These are phyloP conservation scores for Aureobasidium sp. DNA, from an alignment of 2,329 filamentous ascomycete genomes.

Conservation along the genomic window DNA sequence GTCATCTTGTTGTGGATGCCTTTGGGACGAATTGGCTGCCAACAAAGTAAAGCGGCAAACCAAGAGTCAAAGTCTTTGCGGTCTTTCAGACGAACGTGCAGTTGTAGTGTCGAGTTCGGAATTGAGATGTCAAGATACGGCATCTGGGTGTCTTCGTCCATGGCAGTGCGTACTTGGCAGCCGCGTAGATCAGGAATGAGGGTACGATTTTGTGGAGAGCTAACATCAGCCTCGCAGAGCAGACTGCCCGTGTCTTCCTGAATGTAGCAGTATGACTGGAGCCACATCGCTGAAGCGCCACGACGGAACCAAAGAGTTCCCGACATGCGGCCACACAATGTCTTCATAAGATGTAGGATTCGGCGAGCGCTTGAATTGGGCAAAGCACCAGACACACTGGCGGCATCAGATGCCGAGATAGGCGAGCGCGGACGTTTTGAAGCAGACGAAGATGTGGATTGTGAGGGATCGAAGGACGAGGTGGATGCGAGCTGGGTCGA, in stretches of 20 bases:
- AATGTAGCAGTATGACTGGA: constrained; percentile 66
- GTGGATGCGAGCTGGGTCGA: neutral
- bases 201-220: constrained; percentile 56
- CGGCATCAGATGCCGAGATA: constrained; percentile 27
- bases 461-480: constrained; percentile 1
- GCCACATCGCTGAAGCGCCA: constrained; percentile 57
- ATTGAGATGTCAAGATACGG: constrained; percentile 47
- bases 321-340: constrained; percentile 69
- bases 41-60: constrained; percentile 73
- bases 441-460: constrained; percentile 19
- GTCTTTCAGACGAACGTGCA: constrained; percentile 58
- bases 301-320: constrained; percentile 68
- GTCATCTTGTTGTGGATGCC: constrained; percentile 48
- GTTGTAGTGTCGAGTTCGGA: constrained; percentile 50
- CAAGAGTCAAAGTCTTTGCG: constrained; percentile 67
- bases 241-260: constrained; percentile 68
- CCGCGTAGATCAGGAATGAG: constrained; percentile 69
- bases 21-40: constrained; percentile 66
- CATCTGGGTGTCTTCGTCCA: constrained; percentile 41
- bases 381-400: constrained; percentile 22
- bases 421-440: constrained; percentile 20
- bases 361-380: constrained; percentile 58
- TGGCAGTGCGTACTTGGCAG: constrained; percentile 55
- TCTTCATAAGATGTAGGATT: constrained; percentile 69
- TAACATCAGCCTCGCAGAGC: constrained; percentile 66